Evolutionary conservation across 495 filamentous ascomycete genomes (phyloP).

Genomic region (Xylaria sp.): DNA sequence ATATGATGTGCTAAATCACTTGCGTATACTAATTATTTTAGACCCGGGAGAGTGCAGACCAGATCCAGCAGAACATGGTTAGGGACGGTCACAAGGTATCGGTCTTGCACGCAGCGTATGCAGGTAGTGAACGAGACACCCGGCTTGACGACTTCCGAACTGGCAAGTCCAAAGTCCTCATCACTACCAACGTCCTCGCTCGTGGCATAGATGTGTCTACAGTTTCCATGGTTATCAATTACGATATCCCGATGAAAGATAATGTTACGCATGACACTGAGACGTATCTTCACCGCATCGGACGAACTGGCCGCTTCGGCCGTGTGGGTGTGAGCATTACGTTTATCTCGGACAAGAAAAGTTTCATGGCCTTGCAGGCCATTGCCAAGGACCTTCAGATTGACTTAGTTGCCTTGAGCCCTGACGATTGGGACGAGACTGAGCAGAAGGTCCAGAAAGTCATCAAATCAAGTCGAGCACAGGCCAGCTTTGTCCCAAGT

Average conservation of each 20-base stretch:
- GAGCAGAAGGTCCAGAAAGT: slow-evolving; percentile 80
- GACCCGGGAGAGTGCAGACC: slow-evolving; percentile 79
- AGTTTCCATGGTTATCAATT: slow-evolving; percentile 98
- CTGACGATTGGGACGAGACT: slow-evolving; percentile 84
- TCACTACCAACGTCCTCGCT: slow-evolving; percentile 96
- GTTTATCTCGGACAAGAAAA: slow-evolving; percentile 82
- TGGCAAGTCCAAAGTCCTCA: slow-evolving; percentile 92
- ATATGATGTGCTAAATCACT: not conserved
- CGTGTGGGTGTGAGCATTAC: slow-evolving; percentile 95
- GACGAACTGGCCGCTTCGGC: slow-evolving; percentile 95
- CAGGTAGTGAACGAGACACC: slow-evolving; percentile 80
- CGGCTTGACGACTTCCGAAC: slow-evolving; percentile 88
- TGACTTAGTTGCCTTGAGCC: slow-evolving; percentile 57
- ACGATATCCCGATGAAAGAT: slow-evolving; percentile 73
- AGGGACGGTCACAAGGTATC: slow-evolving; percentile 90
- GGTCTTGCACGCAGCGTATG: slow-evolving; percentile 82
- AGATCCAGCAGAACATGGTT: slow-evolving; percentile 86
- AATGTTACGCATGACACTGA: slow-evolving; percentile 73
- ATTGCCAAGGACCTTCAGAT: slow-evolving; percentile 76
- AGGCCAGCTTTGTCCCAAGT: slow-evolving; percentile 61
- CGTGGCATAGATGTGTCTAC: slow-evolving; percentile 97
- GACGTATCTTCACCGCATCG: slow-evolving; percentile 98
- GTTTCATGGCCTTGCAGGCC: slow-evolving; percentile 73
- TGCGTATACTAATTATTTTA: slow-evolving; percentile 45
- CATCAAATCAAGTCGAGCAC: slow-evolving; percentile 80